Percentiles rank a stretch among this genome's conserved stretches.
Conservation (phyloP, 164 flowering plant species). For the Aristolochia contorta region DNA sequence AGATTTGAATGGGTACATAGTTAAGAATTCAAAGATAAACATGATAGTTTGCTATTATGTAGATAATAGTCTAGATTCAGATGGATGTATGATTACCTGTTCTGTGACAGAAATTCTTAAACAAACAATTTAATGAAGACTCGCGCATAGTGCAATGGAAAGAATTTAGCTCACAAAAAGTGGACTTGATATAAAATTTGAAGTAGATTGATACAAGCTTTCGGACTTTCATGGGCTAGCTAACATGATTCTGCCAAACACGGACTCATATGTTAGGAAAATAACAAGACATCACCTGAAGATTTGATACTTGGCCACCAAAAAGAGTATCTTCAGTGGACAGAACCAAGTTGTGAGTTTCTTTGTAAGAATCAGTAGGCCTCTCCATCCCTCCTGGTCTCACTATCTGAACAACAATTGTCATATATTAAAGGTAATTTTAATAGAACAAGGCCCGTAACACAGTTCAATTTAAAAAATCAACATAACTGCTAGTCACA, state of each 20-base stretch:
- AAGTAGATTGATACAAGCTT: no score
- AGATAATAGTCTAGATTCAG: no score
- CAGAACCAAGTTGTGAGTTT: conserved; percentile 78
- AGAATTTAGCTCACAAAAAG: no score
- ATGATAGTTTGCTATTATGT: no score
- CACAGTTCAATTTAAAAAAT: background rate
- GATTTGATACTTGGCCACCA: conserved; percentile 96
- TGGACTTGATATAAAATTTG: no score
- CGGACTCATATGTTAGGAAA: no score
- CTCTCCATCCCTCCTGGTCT: conserved; percentile 99
- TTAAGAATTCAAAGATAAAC: background rate
- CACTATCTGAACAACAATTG: conserved; percentile 58
- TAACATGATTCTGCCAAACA: no score
- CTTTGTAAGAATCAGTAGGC: conserved; percentile 91
- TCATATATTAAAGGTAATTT: conserved; percentile 6
- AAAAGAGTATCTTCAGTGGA: conserved; percentile 74
- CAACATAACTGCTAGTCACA: background rate
- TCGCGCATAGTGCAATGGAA: no score
- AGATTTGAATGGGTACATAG: background rate
- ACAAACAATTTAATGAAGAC: no score
- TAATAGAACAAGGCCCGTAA: conserved; percentile 1
- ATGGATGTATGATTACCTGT: no score
- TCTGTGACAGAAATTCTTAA: no score
- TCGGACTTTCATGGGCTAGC: no score
- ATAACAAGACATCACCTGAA: conserved; percentile 49